Evolutionary conservation across 2,329 filamentous ascomycete genomes (phyloP), one percentile per base, ranked within the genome.

Genomic region (Penicillium sp.): DNA sequence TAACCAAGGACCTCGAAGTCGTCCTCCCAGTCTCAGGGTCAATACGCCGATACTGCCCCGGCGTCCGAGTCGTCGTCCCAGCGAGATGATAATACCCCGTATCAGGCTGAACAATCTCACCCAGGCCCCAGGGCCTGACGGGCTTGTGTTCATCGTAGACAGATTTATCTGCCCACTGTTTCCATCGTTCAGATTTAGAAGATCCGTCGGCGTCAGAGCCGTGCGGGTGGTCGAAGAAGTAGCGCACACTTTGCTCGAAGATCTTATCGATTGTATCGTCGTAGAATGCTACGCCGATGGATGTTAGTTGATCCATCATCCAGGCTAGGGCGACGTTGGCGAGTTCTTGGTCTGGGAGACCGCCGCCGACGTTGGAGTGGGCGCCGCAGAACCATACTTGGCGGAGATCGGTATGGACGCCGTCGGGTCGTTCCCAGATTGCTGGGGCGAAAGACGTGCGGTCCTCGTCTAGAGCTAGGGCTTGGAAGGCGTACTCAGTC

Each of bases 371-470:
- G 59, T 81, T 81, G 22, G 73, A 72, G 65, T 82, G 79, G 8
- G 74, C 72, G 42, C 78, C 78, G 2, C 77, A 77, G 61, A 79
- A 79, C 77, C 76, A 81, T 44, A 73, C 70, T 69, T 80, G 78
- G 45, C 74, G 74, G 2, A 79, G 67, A 14, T 72, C 69, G 58
- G 69, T 67, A 6, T 49, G 51, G 50, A 63, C 58, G 29, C 62
- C 58, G 12, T 63, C 57, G 15, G 69, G 67, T 25, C 65, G 57
- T 53, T 70, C 65, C 69, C 69, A 71, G 8, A 71, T 41, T 3
- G 68, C 64, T 4, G 69, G 69, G 3, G 67, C 58, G 29, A 72
- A 72, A 0, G 68, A 68, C 12, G 61, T 62, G 41, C 69, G 60
- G 9, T 66, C 59, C 56, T 72, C 69, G 18, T 72, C 68, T 6